These are phyloP conservation scores for Paralagenidium karlingii DNA, from an alignment of 352 stramenopile species.

Conservation along the genomic window DNA sequence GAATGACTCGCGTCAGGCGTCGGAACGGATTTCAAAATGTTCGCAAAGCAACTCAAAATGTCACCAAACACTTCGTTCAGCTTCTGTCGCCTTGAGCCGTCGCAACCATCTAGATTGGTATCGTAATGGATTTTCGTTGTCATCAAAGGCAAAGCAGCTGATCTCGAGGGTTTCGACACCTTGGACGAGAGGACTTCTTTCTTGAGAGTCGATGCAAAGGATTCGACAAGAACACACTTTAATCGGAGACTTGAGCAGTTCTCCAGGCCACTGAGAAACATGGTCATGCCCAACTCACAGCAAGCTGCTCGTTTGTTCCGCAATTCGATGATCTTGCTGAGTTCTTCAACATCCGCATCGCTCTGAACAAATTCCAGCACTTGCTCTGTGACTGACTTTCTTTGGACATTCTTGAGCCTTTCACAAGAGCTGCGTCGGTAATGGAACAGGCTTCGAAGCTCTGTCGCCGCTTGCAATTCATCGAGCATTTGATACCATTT, in stretches of 20 bases:
- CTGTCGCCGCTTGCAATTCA: constrained; percentile 60
- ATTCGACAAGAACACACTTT: constrained; percentile 30
- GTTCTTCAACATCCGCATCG: constrained; percentile 45
- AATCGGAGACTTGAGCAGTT: constrained; percentile 12
- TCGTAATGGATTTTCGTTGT: constrained; percentile 43
- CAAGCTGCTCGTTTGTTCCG: constrained; percentile 31
- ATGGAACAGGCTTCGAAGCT: constrained; percentile 51
- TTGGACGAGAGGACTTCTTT: constrained; percentile 18
- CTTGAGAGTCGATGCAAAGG: constrained; percentile 26
- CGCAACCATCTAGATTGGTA: constrained; percentile 32
- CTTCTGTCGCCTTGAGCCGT: constrained; percentile 21
- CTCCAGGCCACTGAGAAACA: constrained; percentile 22
- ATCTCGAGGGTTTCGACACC: constrained; percentile 2
- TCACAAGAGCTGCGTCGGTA: constrained; percentile 71
- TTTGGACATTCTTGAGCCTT: constrained; percentile 23
- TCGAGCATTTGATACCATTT: constrained; percentile 77
- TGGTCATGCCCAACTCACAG: constrained; percentile 26
- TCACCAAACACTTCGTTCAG: constrained; percentile 34
- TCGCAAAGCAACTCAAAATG: constrained; percentile 21
- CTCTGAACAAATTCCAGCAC: constrained; percentile 80
- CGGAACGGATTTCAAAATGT: constrained; percentile 10
- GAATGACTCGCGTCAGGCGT: constrained; percentile 10
- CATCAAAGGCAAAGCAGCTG: too few relatives aligned
- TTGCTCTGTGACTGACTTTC: constrained; percentile 67
- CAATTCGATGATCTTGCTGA: constrained; percentile 24